A percentile compares a stretch with the other conserved stretches of the same genome.
Evolutionary conservation across 73 alveolate species (phyloP).

Genomic region (Paramecium primaurelia): DNA sequence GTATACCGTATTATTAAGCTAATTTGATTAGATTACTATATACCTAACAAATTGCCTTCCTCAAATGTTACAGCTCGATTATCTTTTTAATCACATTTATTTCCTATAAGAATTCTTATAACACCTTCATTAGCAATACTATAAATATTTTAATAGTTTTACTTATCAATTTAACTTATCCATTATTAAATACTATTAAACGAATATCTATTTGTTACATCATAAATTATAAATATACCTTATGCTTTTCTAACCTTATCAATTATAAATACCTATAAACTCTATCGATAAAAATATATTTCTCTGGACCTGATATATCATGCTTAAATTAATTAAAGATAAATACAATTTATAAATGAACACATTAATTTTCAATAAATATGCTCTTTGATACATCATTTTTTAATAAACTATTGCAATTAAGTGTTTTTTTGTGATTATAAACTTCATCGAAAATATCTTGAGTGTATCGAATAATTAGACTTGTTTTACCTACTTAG

Average conservation of each 20-base stretch:
- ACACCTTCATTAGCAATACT: slow-evolving; percentile 76
- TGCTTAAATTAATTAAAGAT: background rate
- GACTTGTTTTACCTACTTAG: background rate
- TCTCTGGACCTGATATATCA: background rate
- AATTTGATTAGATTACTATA: background rate
- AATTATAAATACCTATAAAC: background rate
- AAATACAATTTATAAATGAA: background rate
- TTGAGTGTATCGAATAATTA: background rate
- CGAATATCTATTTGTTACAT: slow-evolving; percentile 65
- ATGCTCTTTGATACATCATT: background rate
- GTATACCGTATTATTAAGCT: slow-evolving; percentile 70
- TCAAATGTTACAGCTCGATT: slow-evolving; percentile 76
- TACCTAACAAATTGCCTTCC: slow-evolving; percentile 63
- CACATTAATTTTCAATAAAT: background rate
- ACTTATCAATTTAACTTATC: slow-evolving; percentile 70
- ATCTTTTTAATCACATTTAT: slow-evolving; percentile 78
- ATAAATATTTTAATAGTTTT: no score
- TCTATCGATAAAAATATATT: no score
- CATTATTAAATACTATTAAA: slow-evolving; percentile 68
- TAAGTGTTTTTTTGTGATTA: background rate
- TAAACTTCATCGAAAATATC: background rate
- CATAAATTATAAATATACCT: slow-evolving; percentile 67
- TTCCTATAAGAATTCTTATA: slow-evolving; percentile 79
- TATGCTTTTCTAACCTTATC: slow-evolving; percentile 54
- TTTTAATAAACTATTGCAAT: background rate